Base-by-base conservation (phyloP, 805 yeast species). In the Ogataea corticis region DNA sequence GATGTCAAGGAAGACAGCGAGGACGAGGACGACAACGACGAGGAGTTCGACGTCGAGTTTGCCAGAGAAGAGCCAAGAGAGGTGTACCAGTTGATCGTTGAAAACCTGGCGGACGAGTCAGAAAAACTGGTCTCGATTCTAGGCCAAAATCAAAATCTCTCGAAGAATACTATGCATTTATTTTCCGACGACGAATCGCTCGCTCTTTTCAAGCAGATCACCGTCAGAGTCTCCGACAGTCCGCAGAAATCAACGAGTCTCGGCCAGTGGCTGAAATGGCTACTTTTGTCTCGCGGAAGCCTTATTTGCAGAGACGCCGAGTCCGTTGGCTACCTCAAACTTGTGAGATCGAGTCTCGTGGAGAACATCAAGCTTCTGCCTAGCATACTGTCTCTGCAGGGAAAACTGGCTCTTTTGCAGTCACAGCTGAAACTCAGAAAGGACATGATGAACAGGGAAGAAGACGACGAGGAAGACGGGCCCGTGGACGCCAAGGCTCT, bases 221-320 rank as follows among this genome's bases (percentile, higher is more conserved):
- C 79, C 3, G 69, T 69, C 31, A 66, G 71, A 40, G 64, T 83
- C 35, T 72, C 81, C 1, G 76, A 82, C 54, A 72, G 73, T 30
- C 80, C 83, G 4, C 71, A 75, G 40, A 44, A 41, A 10, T 70
- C 81, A 5, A 77, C 76, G 4, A 72, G 73, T 38, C 37, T 49
- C 44, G 55, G 65, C 67, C 46, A 67, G 73, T 92, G 97, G 97
- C 71, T 91, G 42, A 86, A 87, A 63, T 88, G 94, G 89, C 55
- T 87, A 14, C 68, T 91, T 48, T 73, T 90, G 21, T 67, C 77
- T 12, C 86, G 85, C 58, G 88, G 91, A 19, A 79, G 87, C 1
- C 77, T 83, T 51, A 69, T 84, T 15, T 72, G 78, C 12, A 70
- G 75, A 28, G 70, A 78, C 31, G 65, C 73, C 6, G 75, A 80